phyloP scores from a whole-genome alignment of 2,329 filamentous ascomycete genomes.

The Xylariaceae sp. region DNA sequence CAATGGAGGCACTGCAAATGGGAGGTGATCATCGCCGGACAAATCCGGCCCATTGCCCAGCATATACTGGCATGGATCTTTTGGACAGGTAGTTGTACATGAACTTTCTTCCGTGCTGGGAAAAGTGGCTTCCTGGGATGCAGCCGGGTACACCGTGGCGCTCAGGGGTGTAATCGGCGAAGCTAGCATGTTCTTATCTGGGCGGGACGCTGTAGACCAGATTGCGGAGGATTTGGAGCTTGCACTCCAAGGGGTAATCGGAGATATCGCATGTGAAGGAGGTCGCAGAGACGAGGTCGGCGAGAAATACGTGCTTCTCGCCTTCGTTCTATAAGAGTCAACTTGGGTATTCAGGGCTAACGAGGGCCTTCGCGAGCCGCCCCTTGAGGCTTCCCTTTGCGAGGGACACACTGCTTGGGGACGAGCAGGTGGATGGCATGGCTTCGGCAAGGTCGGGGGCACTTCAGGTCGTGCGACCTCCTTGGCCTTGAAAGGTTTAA shows the following conservation, averaged over 20 bases:
- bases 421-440: not conserved
- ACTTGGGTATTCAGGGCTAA: slow-evolving; percentile 29
- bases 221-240: slow-evolving; percentile 24
- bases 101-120: slow-evolving; percentile 22
- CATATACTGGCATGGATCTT: slow-evolving; percentile 25
- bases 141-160: slow-evolving; percentile 22
- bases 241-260: slow-evolving; percentile 40
- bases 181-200: slow-evolving; percentile 40
- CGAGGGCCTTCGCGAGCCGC: slow-evolving; percentile 23
- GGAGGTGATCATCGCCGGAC: slow-evolving; percentile 37
- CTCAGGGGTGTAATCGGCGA: slow-evolving; percentile 40
- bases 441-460: slow-evolving; percentile 1
- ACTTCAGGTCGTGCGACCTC: slow-evolving; percentile 1
- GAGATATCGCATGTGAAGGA: slow-evolving; percentile 40
- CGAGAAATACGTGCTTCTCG: slow-evolving; percentile 24
- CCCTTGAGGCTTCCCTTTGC: slow-evolving; percentile 7
- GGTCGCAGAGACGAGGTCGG: slow-evolving; percentile 32
- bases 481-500: slow-evolving; percentile 13
- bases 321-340: slow-evolving; percentile 24
- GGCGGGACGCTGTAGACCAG: slow-evolving; percentile 37
- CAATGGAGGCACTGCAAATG: slow-evolving; percentile 29
- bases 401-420: slow-evolving; percentile 10
- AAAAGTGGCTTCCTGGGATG: slow-evolving; percentile 26
- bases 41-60: slow-evolving; percentile 36
- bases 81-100: slow-evolving; percentile 21